These are phyloP conservation scores for Botrytis sinoallii DNA, from an alignment of 2,329 filamentous ascomycete species.

Conservation along the genomic window DNA sequence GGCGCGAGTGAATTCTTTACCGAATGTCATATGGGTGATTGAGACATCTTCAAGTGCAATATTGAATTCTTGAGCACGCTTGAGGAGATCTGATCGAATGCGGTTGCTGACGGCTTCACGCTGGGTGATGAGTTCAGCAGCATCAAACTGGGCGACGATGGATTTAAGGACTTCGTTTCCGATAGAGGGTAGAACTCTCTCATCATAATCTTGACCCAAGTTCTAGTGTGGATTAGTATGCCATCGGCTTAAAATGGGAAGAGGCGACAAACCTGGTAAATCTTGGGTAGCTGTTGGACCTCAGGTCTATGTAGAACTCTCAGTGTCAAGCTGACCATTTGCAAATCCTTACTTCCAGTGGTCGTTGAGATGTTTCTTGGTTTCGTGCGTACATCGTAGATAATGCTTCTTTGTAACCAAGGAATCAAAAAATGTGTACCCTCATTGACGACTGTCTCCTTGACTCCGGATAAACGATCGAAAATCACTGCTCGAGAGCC, in stretches of 20 bases:
- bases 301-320: constrained; percentile 93
- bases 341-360: constrained; percentile 96
- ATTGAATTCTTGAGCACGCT: constrained; percentile 95
- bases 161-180: constrained; percentile 99
- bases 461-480: constrained; percentile 87
- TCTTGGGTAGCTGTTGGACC: constrained; percentile 88
- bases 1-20: constrained; percentile 96
- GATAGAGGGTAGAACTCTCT: constrained; percentile 96
- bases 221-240: constrained; percentile 54
- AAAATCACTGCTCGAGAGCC: constrained; percentile 96
- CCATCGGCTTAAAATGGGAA: not conserved
- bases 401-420: constrained; percentile 90
- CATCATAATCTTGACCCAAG: constrained; percentile 97
- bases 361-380: constrained; percentile 96
- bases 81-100: constrained; percentile 88
- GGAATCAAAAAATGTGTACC: constrained; percentile 95
- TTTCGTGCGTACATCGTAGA: constrained; percentile 97
- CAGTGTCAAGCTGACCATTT: constrained; percentile 99
- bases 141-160: constrained; percentile 98
- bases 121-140: constrained; percentile 97
- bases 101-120: constrained; percentile 94
- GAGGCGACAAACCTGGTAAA: constrained; percentile 77
- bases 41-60: constrained; percentile 98
- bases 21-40: constrained; percentile 99
- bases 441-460: constrained; percentile 89